Evolutionary conservation across 139 green algal species (phyloP).

Genomic region (Tetradesmus lagerheimii): DNA sequence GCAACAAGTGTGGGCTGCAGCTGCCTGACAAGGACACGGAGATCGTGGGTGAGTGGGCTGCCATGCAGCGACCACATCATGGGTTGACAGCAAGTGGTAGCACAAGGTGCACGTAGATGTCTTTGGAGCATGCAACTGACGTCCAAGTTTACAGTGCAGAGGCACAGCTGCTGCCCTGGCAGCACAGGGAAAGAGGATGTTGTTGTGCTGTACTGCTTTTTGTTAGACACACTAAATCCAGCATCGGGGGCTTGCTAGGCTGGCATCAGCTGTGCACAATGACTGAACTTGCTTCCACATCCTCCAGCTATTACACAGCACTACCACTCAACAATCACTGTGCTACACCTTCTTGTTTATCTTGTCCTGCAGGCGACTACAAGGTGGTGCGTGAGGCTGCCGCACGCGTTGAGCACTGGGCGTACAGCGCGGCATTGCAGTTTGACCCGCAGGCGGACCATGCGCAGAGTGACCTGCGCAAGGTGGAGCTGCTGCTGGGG

Average conservation of each 20-base stretch:
- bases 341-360: no score
- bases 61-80: neutral
- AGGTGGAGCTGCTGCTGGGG: neutral
- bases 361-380: neutral
- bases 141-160: no score
- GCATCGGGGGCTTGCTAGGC: no score
- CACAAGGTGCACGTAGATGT: no score
- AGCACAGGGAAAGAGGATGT: no score
- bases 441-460: neutral
- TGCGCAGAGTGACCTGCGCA: neutral
- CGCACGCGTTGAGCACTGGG: neutral
- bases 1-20: slow-evolving; percentile 11
- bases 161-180: no score
- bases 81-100: no score
- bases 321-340: neutral
- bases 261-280: no score
- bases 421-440: neutral
- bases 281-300: no score
- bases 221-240: no score
- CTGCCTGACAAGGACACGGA: slow-evolving; percentile 12
- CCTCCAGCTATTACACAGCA: neutral
- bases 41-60: neutral
- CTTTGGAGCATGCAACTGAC: no score
- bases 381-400: neutral
- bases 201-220: no score